These are phyloP conservation scores for Eremothecium cymbalariae DNA, from an alignment of 1,139 yeast species.

Conservation along the genomic window DNA sequence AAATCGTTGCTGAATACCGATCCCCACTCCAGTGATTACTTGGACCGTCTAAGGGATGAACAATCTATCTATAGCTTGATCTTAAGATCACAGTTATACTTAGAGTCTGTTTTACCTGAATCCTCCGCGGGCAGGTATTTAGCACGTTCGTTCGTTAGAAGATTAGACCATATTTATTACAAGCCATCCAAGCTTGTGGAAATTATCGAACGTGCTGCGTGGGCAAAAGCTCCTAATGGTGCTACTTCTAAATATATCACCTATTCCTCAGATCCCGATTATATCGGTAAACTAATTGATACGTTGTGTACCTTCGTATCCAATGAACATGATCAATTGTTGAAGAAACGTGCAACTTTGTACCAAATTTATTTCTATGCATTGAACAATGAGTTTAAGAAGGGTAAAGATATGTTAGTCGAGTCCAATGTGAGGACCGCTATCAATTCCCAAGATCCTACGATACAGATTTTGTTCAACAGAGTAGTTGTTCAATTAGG, in stretches of 20 bases:
- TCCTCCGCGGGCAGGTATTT: conserved; percentile 50
- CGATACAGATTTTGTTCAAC: conserved; percentile 85
- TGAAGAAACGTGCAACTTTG: conserved; percentile 70
- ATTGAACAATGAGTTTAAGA: conserved; percentile 69
- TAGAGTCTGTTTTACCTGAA: conserved; percentile 55
- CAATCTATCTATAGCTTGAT: conserved; percentile 64
- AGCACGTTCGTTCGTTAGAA: conserved; percentile 70
- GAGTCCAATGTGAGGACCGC: conserved; percentile 76
- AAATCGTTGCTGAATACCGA: conserved; percentile 82
- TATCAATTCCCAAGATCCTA: conserved; percentile 76
- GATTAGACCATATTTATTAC: conserved; percentile 90
- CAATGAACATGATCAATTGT: conserved; percentile 40
- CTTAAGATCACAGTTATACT: conserved; percentile 77
- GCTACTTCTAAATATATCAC: conserved; percentile 25
- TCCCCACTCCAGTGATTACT: conserved; percentile 91
- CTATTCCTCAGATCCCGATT: conserved; percentile 28
- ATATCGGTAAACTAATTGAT: conserved; percentile 53
- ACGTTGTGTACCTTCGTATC: conserved; percentile 33
- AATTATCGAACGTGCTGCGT: conserved; percentile 62
- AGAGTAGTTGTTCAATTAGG: conserved; percentile 95
- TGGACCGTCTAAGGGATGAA: conserved; percentile 87
- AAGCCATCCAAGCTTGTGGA: conserved; percentile 73
- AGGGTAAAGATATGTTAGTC: conserved; percentile 83
- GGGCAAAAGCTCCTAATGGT: conserved; percentile 42
- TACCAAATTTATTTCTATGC: conserved; percentile 87